phyloP scores from a whole-genome alignment of 1,284 basidiomycete species.

The Cystobasidium slooffiae region DNA sequence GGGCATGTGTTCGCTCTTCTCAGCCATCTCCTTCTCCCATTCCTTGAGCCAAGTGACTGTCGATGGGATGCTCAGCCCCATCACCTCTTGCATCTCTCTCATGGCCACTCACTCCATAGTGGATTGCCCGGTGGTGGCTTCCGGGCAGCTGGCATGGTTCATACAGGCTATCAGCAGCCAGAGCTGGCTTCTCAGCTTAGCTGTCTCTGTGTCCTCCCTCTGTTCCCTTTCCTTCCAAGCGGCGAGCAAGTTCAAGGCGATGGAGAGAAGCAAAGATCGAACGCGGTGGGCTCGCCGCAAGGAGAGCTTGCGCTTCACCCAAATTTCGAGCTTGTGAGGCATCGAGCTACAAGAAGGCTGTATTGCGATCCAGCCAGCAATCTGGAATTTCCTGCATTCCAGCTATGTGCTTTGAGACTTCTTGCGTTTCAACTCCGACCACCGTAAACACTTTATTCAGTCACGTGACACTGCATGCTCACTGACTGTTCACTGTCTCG shows the following conservation, averaged over 20 bases:
- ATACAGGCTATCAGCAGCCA: background rate
- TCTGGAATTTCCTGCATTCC: too few relatives aligned
- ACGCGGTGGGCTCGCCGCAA: too few relatives aligned
- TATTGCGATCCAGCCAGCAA: too few relatives aligned
- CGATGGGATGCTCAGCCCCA: background rate
- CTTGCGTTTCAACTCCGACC: background rate
- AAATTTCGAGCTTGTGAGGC: too few relatives aligned
- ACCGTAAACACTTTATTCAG: background rate
- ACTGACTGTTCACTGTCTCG: background rate
- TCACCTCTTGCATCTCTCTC: background rate
- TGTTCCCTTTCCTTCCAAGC: too few relatives aligned
- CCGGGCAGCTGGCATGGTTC: conserved; percentile 29
- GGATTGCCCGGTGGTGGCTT: conserved; percentile 39
- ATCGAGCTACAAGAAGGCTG: too few relatives aligned
- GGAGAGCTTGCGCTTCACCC: too few relatives aligned
- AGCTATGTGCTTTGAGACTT: too few relatives aligned
- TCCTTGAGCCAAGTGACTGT: conserved; percentile 41
- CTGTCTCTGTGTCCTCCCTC: background rate
- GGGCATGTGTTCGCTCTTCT: conserved; percentile 24
- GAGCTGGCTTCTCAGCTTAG: background rate
- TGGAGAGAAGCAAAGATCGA: too few relatives aligned
- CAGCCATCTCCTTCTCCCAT: conserved; percentile 39
- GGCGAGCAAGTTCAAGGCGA: too few relatives aligned
- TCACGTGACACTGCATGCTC: conserved; percentile 8
- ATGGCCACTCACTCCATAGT: conserved; percentile 27